Conservation (phyloP, 2,329 filamentous ascomycete species). For the Penicillium corylophilum region DNA sequence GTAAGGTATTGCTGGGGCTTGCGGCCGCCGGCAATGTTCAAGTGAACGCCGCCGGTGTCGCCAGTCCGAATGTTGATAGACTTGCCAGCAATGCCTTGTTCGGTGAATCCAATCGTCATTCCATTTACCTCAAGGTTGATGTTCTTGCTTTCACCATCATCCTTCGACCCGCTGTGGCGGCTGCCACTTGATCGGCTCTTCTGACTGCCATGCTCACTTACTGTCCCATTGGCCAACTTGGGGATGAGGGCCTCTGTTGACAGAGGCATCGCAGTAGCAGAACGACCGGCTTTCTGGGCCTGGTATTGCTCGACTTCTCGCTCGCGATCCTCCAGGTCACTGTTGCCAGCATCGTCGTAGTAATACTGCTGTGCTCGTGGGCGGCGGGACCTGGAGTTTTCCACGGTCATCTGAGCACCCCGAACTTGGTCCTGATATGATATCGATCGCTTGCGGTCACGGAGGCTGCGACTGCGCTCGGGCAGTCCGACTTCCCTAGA, state of each 20-base stretch:
- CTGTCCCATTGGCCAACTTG: conserved; percentile 30
- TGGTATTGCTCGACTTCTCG: conserved; percentile 35
- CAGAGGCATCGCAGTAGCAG: conserved; percentile 27
- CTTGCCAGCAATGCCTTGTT: conserved; percentile 38
- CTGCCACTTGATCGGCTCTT: conserved; percentile 44
- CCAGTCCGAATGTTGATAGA: conserved; percentile 40
- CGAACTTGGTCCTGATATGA: conserved; percentile 35
- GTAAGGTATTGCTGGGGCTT: conserved; percentile 37
- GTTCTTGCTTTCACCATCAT: conserved; percentile 36
- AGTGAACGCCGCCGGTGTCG: conserved; percentile 37
- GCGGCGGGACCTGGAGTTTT: conserved; percentile 34
- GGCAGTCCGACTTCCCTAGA: conserved; percentile 32
- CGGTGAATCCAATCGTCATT: conserved; percentile 40
- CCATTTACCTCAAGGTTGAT: conserved; percentile 43
- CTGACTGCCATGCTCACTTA: conserved; percentile 42
- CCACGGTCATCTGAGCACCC: conserved; percentile 34
- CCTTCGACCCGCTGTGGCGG: conserved; percentile 38
- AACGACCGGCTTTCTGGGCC: conserved; percentile 30
- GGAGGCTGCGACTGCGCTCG: conserved; percentile 36
- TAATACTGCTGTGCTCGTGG: conserved; percentile 35
- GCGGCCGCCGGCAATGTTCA: conserved; percentile 41
- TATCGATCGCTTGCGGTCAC: conserved; percentile 26
- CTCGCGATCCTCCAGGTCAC: conserved; percentile 39
- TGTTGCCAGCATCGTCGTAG: conserved; percentile 18
- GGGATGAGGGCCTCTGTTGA: conserved; percentile 37